Conservation (phyloP, 108 stramenopile species). For the Cyclotella atomus region DNA sequence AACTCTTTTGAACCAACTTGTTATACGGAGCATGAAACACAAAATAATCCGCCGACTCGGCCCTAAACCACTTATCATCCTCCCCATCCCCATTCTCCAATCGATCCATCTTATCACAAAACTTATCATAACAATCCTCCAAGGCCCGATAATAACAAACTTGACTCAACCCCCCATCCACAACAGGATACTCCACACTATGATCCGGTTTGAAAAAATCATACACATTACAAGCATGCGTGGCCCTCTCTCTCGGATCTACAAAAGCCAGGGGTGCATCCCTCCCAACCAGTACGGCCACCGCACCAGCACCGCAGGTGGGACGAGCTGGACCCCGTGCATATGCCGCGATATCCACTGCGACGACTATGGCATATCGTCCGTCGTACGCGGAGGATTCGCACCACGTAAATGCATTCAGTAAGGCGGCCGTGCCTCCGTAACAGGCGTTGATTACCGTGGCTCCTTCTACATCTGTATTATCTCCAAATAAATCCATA, state of each 20-base stretch:
- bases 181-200: conserved; percentile 93
- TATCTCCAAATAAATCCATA: conserved; percentile 90
- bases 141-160: conserved; percentile 94
- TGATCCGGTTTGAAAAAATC: conserved; percentile 99
- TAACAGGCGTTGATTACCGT: conserved; percentile 98
- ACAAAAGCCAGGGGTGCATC: conserved; percentile 87
- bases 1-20: conserved; percentile 97
- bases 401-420: conserved; percentile 94
- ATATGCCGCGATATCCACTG: conserved; percentile 95
- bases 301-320: conserved; percentile 96
- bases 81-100: conserved; percentile 18
- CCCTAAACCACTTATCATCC: conserved; percentile 41
- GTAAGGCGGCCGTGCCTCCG: conserved; percentile 96
- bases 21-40: conserved; percentile 99
- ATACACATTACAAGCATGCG: conserved; percentile 93
- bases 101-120: conserved; percentile 69
- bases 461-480: conserved; percentile 95
- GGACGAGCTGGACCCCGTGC: conserved; percentile 94
- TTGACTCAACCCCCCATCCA: conserved; percentile 95
- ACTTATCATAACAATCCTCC: conserved; percentile 90
- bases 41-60: conserved; percentile 85
- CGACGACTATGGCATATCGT: conserved; percentile 95
- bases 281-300: conserved; percentile 93
- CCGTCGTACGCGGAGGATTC: conserved; percentile 94
- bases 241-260: conserved; percentile 80